Percentiles rank a stretch among this genome's conserved stretches.
These are phyloP conservation scores for Platanthera zijinensis DNA, from an alignment of 106 monocot species.

Conservation along the genomic window DNA sequence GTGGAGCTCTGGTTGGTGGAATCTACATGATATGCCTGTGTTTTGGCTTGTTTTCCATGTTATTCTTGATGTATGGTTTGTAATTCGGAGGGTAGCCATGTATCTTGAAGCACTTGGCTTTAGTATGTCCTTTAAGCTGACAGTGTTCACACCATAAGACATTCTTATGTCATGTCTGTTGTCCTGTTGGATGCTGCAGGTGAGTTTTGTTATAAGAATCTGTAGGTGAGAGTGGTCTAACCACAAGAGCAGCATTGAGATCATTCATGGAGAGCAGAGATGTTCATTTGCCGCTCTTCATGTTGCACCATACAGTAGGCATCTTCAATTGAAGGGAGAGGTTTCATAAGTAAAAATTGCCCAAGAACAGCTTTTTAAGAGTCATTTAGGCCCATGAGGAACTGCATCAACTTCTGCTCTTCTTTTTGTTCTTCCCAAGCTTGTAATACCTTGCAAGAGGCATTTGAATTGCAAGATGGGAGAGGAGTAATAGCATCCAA, in stretches of 20 bases:
- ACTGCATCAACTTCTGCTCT: neutral
- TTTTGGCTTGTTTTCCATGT: too few relatives aligned
- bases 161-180: too few relatives aligned
- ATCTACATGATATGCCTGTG: neutral
- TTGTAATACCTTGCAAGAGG: too few relatives aligned
- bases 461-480: too few relatives aligned
- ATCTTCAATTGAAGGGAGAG: neutral
- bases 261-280: too few relatives aligned
- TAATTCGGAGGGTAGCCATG: neutral
- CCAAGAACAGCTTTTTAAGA: neutral
- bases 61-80: too few relatives aligned
- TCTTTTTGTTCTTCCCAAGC: too few relatives aligned
- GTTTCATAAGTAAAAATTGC: neutral
- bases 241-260: neutral
- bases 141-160: neutral
- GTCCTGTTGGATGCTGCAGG: too few relatives aligned
- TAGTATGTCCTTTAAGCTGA: neutral
- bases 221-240: neutral
- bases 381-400: neutral
- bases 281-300: neutral
- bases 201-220: neutral
- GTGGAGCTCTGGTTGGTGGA: rapidly evolving
- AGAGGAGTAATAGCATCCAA: too few relatives aligned
- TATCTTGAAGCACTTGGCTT: neutral
- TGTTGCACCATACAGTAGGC: neutral